phyloP scores from a whole-genome alignment of 352 stramenopile genomes.

The Saprolegnia parasitica region DNA sequence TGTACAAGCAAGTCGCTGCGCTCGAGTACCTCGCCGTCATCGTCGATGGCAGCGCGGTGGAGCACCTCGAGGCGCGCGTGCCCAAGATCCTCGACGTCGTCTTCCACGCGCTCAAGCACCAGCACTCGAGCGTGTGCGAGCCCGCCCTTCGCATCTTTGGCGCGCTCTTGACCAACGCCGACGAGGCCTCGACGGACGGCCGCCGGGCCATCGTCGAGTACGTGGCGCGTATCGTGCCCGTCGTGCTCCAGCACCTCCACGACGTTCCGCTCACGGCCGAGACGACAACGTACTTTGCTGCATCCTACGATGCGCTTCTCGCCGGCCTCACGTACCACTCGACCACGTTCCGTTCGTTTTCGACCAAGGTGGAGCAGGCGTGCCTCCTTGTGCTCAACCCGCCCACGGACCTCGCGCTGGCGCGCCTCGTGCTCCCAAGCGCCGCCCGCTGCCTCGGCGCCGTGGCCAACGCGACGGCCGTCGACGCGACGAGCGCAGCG shows the following conservation, averaged over 20 bases:
- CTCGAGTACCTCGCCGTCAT: constrained; percentile 59
- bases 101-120: constrained; percentile 64
- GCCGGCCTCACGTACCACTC: constrained; percentile 13
- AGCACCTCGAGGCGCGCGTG: constrained; percentile 49
- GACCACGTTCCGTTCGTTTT: constrained; percentile 25
- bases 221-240: constrained; percentile 1
- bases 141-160: constrained; percentile 20
- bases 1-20: constrained; percentile 40
- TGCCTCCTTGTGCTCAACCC: constrained; percentile 12
- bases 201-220: constrained; percentile 16
- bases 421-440: neutral
- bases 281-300: constrained; percentile 19
- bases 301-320: constrained; percentile 21
- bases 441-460: constrained; percentile 19
- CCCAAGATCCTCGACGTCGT: constrained; percentile 59
- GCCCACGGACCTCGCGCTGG: constrained; percentile 4
- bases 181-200: constrained; percentile 4
- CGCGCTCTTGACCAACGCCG: constrained; percentile 3
- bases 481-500: constrained; percentile 11
- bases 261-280: constrained; percentile 1
- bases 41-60: constrained; percentile 52
- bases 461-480: constrained; percentile 14
- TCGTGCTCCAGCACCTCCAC: constrained; percentile 19
- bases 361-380: constrained; percentile 23
- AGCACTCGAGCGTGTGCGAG: constrained; percentile 32